Evolutionary conservation across 768 basidiomycete species (phyloP), one percentile per base, ranked within the genome.

Genomic region (Agrocybe pediades): DNA sequence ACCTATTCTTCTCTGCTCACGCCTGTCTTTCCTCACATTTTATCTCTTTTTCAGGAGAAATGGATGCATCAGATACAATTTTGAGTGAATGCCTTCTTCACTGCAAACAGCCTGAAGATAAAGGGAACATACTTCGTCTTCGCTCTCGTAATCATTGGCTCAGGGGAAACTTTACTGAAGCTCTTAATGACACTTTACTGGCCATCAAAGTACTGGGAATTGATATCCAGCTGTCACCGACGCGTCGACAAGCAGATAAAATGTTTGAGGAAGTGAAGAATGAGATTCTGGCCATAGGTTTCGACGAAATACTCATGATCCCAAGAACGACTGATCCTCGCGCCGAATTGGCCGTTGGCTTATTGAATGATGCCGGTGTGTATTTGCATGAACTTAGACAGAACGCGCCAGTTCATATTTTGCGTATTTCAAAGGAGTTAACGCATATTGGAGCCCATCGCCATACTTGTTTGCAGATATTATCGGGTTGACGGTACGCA

Each of bases 251-350:
- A 54, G 83, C 81, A 11, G 83, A 87, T 62, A 55, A 65, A n/a
- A 79, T 86, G 77, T 88, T 88, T 59, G 84, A 88, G 52, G 75
- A 81, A 61, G 83, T 88, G 51, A 86, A 85, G 64, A 84, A 85
- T 56, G 84, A 87, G 62, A 86, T 90, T 41, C 68, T 88, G 42
- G 82, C 84, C 0, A 78, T 86, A 21, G 87, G 87, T 1, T 86
- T 86, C 56, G 86, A 86, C 21, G 80, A 85, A 51, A 86, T 90
- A 55, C 70, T 88, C 9, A 63, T 73, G 23, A 83, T 86, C 36
- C 86, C 85, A 23, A 73, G 80, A n/a, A 78, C 84, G 5, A 79
- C 79, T 6, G 86, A 89, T 64, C 65, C 73, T 1, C 74, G 76
- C 41, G 82, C 75, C 9, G 84, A 88, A 60, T 73, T 90, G 26